Base-by-base conservation (phyloP, 1,284 basidiomycete species). In the Coriolopsis trogii region DNA sequence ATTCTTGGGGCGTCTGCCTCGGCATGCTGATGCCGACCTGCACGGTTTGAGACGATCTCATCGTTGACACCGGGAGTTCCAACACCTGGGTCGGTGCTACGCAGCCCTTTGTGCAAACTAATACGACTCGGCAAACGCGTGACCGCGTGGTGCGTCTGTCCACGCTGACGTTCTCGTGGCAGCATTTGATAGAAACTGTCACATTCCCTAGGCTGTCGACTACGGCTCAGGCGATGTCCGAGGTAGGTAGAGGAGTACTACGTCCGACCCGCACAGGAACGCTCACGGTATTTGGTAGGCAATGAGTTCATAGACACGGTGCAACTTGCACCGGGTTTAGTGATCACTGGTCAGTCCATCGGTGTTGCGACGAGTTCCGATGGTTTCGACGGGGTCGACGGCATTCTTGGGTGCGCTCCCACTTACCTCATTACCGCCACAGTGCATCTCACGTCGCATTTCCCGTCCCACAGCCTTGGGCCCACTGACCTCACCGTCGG, bases 1-100 rank as follows among this genome's bases (percentile, higher is more conserved):
- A 41, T 6, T 29, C 36, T 26, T 28, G 33, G n/a, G 13, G n/a
- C n/a, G n/a, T n/a, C n/a, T n/a, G n/a, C n/a, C n/a, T n/a, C n/a
- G n/a, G n/a, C n/a, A n/a, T n/a, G n/a, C n/a, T n/a, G n/a, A n/a
- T 50, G 5, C 42, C 24, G 5, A 21, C 10, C 33, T 34, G 33
- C 4, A 20, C 15, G 24, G 16, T 6, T 41, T 6, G 41, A 70
- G 70, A 68, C 52, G 52, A 53, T 16, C 59, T 71, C 24, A 41
- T 72, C 26, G 52, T 67, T 26, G 66, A 69, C 53, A 67, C 65
- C 10, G 70, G 69, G 10, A 70, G 68, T 44, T 84, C 84, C 29
- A 85, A 85, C 71, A 87, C 83, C 12, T 88, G 86, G 85, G 70
- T 87, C 38, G 84, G 85, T 26, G 81, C 85, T 25, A 61, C 40